These are phyloP conservation scores for Kwoniella pini DNA, from an alignment of 768 basidiomycete genomes.

Conservation along the genomic window DNA sequence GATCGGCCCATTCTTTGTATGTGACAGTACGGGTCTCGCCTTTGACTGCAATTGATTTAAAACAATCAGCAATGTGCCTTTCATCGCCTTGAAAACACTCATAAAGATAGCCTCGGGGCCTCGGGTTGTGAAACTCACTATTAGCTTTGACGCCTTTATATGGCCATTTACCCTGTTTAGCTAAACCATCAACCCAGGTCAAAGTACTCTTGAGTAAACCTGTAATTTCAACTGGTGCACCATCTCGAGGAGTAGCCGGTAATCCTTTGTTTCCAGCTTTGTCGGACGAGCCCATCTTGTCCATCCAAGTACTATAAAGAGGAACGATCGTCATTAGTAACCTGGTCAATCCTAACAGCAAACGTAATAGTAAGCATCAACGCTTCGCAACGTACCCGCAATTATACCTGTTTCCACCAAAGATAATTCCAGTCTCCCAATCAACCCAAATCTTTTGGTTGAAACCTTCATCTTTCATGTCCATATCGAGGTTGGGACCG, in stretches of 20 bases:
- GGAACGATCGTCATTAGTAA: not conserved
- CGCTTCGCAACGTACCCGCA: constrained; percentile 46
- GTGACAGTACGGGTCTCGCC: constrained; percentile 71
- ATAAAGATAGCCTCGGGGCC: too few relatives aligned
- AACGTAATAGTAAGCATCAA: too few relatives aligned
- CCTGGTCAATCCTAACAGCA: too few relatives aligned
- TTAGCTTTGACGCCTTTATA: constrained; percentile 83
- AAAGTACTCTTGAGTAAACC: constrained; percentile 90
- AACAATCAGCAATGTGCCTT: not conserved
- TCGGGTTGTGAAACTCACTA: constrained; percentile 64
- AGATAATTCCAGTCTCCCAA: constrained; percentile 87
- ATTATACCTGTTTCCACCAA: constrained; percentile 71
- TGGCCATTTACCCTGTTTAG: constrained; percentile 70
- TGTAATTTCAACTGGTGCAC: constrained; percentile 92
- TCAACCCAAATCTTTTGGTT: constrained; percentile 92
- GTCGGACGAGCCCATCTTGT: constrained; percentile 93
- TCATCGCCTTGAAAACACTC: too few relatives aligned
- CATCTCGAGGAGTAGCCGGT: constrained; percentile 95
- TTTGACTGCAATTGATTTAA: constrained; percentile 60
- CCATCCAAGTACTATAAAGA: constrained; percentile 56
- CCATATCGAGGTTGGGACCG: constrained; percentile 92
- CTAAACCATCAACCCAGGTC: constrained; percentile 78
- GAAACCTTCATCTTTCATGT: constrained; percentile 92
- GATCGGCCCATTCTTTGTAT: constrained; percentile 83
- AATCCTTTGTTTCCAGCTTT: constrained; percentile 91